phyloP scores from a whole-genome alignment of 331 rosid species.

The Quercus phellos region DNA sequence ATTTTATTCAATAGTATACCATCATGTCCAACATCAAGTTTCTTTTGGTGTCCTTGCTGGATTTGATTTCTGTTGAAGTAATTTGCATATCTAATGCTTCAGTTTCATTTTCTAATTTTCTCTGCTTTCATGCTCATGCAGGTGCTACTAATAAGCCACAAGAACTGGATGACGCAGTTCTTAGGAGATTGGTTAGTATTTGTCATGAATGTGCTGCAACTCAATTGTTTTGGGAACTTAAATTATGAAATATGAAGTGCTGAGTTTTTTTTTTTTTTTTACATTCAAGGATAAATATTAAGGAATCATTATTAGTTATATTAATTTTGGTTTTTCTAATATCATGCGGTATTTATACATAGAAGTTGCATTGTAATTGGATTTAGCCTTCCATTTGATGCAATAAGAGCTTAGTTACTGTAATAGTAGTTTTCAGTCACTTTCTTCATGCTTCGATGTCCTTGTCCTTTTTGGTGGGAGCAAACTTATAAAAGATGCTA shows the following conservation, averaged over 20 bases:
- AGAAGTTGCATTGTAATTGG: not conserved
- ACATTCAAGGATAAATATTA: not conserved
- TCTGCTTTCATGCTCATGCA: slow-evolving; percentile 28
- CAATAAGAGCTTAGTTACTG: not conserved
- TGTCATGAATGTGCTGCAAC: slow-evolving; percentile 6
- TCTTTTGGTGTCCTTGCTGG: slow-evolving; percentile 1
- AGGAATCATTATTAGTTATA: not conserved
- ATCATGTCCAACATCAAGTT: not conserved
- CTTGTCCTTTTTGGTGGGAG: not conserved
- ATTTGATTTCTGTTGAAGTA: not conserved
- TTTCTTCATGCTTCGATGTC: not conserved
- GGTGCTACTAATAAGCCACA: slow-evolving; percentile 99
- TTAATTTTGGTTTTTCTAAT: not conserved
- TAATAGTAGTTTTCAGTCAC: not conserved
- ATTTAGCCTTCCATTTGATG: not conserved
- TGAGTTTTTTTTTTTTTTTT: not conserved
- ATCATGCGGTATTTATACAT: not conserved
- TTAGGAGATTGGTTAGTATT: slow-evolving; percentile 79
- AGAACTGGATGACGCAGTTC: slow-evolving; percentile 95
- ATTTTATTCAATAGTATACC: slow-evolving; percentile 8
- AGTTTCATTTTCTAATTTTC: not conserved
- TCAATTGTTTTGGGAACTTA: not conserved
- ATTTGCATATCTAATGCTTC: slow-evolving; percentile 8
- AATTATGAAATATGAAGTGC: not conserved
- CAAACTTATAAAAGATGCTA: not conserved